Evolutionary conservation across 1,284 basidiomycete genomes (phyloP).

Genomic region (Irpex sp.): DNA sequence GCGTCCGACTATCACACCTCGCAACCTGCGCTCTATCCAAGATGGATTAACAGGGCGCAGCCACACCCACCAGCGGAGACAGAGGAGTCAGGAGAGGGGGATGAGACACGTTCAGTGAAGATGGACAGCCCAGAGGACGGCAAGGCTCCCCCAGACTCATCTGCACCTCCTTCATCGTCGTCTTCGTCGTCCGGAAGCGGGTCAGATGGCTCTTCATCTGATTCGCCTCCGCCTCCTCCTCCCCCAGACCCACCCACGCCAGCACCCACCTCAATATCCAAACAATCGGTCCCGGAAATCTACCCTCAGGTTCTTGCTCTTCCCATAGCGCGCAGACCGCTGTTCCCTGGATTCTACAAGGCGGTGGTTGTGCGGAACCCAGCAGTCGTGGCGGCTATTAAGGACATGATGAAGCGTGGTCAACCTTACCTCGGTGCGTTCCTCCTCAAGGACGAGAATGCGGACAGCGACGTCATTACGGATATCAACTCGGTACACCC

Average conservation of each 20-base stretch:
- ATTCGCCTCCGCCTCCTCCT: slow-evolving; percentile 26
- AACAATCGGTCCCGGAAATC: slow-evolving; percentile 80
- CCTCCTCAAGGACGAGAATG: slow-evolving; percentile 91
- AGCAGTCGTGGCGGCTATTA: slow-evolving; percentile 90
- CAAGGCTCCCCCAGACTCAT: slow-evolving; percentile 24
- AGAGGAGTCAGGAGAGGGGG: slow-evolving; percentile 14
- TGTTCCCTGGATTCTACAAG: slow-evolving; percentile 98
- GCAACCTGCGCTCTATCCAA: slow-evolving; percentile 22
- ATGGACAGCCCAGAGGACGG: slow-evolving; percentile 24
- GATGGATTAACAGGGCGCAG: slow-evolving; percentile 26
- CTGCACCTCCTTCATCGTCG: slow-evolving; percentile 25
- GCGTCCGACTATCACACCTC: slow-evolving; percentile 27
- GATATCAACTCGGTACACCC: slow-evolving; percentile 86
- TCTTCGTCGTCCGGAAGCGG: slow-evolving; percentile 28
- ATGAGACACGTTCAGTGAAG: slow-evolving; percentile 9
- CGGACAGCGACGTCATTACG: slow-evolving; percentile 92
- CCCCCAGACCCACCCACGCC: slow-evolving; percentile 32
- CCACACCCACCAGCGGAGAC: slow-evolving; percentile 13
- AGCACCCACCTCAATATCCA: slow-evolving; percentile 62
- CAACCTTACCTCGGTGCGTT: slow-evolving; percentile 99
- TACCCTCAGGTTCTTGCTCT: slow-evolving; percentile 96
- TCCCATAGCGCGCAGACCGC: slow-evolving; percentile 92
- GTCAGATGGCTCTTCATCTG: slow-evolving; percentile 21
- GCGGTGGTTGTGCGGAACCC: slow-evolving; percentile 92
- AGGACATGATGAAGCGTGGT: slow-evolving; percentile 94